Conservation (phyloP, 75 land plant genomes). For the Chamaecyparis obtusa region DNA sequence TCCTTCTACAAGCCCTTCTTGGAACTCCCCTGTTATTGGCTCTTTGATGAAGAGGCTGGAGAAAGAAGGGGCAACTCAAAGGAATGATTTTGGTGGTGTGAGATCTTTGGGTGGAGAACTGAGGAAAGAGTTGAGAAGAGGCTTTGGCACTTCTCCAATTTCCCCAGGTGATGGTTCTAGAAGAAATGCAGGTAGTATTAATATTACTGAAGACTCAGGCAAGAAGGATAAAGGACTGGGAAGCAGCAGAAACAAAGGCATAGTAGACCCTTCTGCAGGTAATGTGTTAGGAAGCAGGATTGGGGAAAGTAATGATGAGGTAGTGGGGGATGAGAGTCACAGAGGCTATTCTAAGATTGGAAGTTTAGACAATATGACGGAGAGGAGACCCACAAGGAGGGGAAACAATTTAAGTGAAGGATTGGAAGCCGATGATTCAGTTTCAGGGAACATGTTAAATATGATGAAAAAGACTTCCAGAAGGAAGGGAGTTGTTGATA, state of each 20-base stretch:
- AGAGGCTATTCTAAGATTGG: conserved; percentile 15
- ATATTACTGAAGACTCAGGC: conserved; percentile 17
- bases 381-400: not conserved
- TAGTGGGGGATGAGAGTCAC: conserved; percentile 19
- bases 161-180: conserved; percentile 15
- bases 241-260: conserved; percentile 13
- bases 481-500: not conserved
- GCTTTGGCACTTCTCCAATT: conserved; percentile 28
- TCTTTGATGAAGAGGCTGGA: conserved; percentile 32
- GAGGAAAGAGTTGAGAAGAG: conserved; percentile 20
- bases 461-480: not conserved
- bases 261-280: conserved; percentile 5
- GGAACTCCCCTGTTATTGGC: conserved; percentile 54
- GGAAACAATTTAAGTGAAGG: not conserved
- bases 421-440: conserved; percentile 1
- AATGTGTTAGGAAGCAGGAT: conserved; percentile 8
- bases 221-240: conserved; percentile 5
- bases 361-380: not conserved
- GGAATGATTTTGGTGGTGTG: conserved; percentile 26
- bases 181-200: conserved; percentile 22
- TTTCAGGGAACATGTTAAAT: not conserved
- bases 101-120: conserved; percentile 40
- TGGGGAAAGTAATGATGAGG: conserved; percentile 26
- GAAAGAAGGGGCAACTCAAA: conserved; percentile 21
- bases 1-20: conserved; percentile 78